Base-by-base conservation (phyloP, 345 rosid species). In the Psidium guajava region DNA sequence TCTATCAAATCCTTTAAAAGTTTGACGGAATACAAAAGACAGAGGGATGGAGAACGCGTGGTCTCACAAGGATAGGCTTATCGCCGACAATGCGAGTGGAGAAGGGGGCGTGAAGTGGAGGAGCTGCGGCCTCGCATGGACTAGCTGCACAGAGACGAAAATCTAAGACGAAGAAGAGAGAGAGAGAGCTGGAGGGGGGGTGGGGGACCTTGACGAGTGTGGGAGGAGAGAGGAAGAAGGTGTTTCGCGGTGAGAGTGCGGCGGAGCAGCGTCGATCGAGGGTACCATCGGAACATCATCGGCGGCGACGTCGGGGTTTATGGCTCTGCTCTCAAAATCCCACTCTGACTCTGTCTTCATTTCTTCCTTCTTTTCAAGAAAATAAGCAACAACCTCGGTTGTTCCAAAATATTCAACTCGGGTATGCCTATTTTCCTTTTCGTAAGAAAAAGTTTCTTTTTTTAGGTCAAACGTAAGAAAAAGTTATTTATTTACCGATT, bases 1-100 rank as follows among this genome's bases (percentile, higher is more conserved):
- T 50, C 52, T 50, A 50, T 50, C 52, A 50, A 10, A 50, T 50
- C 52, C 52, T 50, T 50, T 50, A 50, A 50, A 50, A 50, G 64
- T 2, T 81, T 25, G 57, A 85, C 18, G 25, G 40, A 20, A 81
- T 0, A 84, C 55, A 44, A 54, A 40, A 27, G 73, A 57, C 80
- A 83, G 49, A 0, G 84, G 83, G 51, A 40, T 32, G 55, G 73
- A 58, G 28, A 42, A 36, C 54, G 58, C 59, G 52, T 50, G 47
- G 58, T 55, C 95, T 90, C 73, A 96, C 99, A 22, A 96, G 95
- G 85, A 96, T 86, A 82, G 99, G 98, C 81, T 91, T 84, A 2
- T 93, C 94, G 54, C 94, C 95, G 50, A 93, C 90, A 87, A 94
- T 88, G 88, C 91, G 86, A 24, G 95, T 92, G 32, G 95, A 95